Conservation (phyloP, 768 basidiomycete genomes). For the Exidia glandulosa region DNA sequence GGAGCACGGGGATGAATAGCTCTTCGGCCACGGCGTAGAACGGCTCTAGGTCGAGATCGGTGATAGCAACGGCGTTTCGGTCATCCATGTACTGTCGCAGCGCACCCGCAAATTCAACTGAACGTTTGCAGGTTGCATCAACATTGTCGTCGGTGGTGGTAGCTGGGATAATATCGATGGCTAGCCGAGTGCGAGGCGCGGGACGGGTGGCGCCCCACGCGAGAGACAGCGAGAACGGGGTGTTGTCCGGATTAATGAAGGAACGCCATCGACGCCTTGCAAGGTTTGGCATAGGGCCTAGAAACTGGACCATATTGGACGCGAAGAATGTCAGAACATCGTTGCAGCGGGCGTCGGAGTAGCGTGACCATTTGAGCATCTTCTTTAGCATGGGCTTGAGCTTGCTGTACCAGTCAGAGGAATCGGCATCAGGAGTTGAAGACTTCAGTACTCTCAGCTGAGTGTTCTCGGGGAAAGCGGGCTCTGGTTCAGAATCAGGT, state of each 20-base stretch:
- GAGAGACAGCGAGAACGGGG: background rate
- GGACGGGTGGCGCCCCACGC: background rate
- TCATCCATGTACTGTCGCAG: background rate
- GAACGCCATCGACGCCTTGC: background rate
- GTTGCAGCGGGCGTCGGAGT: background rate
- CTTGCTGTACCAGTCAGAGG: background rate
- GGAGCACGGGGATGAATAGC: background rate
- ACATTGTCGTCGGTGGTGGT: background rate
- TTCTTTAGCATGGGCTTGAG: background rate
- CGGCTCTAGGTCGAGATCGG: background rate
- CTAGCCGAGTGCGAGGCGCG: background rate
- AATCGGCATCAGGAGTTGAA: background rate
- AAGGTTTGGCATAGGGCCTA: background rate
- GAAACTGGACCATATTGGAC: background rate
- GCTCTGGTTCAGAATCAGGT: no score
- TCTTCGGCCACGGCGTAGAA: background rate
- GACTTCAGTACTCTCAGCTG: no score
- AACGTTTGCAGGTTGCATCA: background rate
- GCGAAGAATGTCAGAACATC: background rate
- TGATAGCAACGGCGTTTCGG: background rate
- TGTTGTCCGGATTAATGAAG: background rate
- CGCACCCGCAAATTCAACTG: background rate
- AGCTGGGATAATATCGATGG: background rate
- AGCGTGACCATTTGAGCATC: background rate
- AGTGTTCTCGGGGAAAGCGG: no score